A percentile compares a stretch with the other conserved stretches of the same genome.
Conservation (phyloP, 148 eudicot species). For the Chenopodium quinoa region DNA sequence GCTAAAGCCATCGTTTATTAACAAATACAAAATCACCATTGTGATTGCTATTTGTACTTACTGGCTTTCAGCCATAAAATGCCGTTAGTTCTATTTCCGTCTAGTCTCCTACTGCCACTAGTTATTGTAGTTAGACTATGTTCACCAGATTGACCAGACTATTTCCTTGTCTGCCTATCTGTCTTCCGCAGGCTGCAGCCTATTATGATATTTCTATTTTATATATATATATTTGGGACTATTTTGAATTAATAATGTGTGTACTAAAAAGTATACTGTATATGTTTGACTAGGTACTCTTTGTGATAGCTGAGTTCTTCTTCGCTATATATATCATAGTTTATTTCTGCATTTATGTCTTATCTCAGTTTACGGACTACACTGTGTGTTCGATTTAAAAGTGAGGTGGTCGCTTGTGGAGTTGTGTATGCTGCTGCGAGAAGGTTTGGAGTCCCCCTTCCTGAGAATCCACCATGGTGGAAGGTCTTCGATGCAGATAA, state of each 20-base stretch:
- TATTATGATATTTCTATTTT: neutral
- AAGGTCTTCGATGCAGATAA: slow-evolving; percentile 87
- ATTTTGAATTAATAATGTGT: neutral
- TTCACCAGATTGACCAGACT: neutral
- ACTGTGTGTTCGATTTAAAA: slow-evolving; percentile 81
- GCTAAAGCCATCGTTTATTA: neutral
- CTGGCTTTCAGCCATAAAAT: neutral
- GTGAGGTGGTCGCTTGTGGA: slow-evolving; percentile 95
- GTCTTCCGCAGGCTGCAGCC: neutral
- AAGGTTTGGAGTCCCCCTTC: slow-evolving; percentile 76
- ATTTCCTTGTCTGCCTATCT: neutral
- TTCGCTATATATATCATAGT: neutral
- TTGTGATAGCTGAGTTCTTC: neutral
- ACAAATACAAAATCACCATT: neutral
- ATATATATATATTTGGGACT: neutral
- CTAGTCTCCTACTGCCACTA: neutral
- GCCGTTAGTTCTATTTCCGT: neutral
- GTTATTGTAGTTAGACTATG: no score
- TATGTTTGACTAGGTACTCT: neutral
- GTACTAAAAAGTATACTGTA: neutral
- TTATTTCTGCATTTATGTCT: neutral
- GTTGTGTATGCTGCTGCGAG: slow-evolving; percentile 94
- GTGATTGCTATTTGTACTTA: neutral
- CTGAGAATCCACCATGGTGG: slow-evolving; percentile 97
- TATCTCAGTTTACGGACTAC: slow-evolving; percentile 76